Percentiles rank a stretch among this genome's conserved stretches.
These are phyloP conservation scores for Pyrenophora seminiperda DNA, from an alignment of 2,329 filamentous ascomycete species.

Conservation along the genomic window DNA sequence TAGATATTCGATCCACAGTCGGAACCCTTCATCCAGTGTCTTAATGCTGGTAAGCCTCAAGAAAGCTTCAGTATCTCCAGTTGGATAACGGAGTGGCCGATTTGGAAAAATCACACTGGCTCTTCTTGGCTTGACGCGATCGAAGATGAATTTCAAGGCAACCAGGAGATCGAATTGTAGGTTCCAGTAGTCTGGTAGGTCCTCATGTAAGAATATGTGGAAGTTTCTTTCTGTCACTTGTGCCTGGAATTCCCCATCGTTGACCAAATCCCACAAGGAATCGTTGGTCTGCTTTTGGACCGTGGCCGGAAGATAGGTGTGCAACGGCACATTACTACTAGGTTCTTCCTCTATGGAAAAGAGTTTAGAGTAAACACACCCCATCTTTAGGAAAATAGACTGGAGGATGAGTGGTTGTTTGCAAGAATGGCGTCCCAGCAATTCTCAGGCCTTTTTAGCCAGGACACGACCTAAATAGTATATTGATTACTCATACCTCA, in stretches of 20 bases:
- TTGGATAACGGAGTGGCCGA: constrained; percentile 1
- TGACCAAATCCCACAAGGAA: not conserved
- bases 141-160: constrained; percentile 6
- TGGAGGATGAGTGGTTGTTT: not conserved
- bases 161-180: constrained; percentile 6
- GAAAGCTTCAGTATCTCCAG: not conserved
- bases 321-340: not conserved
- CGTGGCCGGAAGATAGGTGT: not conserved
- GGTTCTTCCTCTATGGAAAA: not conserved
- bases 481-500: not conserved
- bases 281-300: not conserved
- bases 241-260: constrained; percentile 2
- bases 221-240: constrained; percentile 4
- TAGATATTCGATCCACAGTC: constrained; percentile 4
- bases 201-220: constrained; percentile 3
- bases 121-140: constrained; percentile 1
- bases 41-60: constrained; percentile 4
- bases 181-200: not conserved
- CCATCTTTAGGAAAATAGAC: not conserved
- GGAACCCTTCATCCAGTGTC: constrained; percentile 3
- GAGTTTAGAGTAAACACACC: not conserved
- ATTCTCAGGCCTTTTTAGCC: not conserved
- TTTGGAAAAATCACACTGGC: constrained; percentile 9
- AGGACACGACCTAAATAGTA: not conserved
- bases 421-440: not conserved